Percentiles rank a stretch among this genome's conserved stretches.
These are phyloP conservation scores for Quercus lobata DNA, from an alignment of 331 rosid genomes.

Conservation along the genomic window DNA sequence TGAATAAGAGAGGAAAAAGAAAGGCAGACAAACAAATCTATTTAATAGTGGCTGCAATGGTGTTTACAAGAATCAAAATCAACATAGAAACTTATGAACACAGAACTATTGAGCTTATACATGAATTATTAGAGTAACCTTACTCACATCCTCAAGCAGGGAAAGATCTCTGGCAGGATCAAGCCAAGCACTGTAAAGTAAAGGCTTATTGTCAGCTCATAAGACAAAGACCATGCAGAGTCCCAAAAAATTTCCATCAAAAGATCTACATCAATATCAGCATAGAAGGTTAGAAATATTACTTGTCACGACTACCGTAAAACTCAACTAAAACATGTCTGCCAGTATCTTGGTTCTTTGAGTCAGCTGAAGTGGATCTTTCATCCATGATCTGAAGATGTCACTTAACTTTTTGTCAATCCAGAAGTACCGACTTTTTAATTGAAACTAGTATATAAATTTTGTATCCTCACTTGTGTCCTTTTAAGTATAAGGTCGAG, in stretches of 20 bases:
- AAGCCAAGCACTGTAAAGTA: slow-evolving; percentile 45
- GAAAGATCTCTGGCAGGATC: slow-evolving; percentile 46
- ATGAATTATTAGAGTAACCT: slow-evolving; percentile 5
- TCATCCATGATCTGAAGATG: slow-evolving; percentile 41
- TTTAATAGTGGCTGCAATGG: neutral
- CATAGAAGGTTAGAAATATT: neutral
- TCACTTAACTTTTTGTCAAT: neutral
- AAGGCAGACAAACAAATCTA: neutral
- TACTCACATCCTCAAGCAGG: slow-evolving; percentile 46
- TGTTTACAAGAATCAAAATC: slow-evolving; percentile 21
- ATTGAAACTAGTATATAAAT: slow-evolving; percentile 2
- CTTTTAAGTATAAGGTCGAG: too few species aligned
- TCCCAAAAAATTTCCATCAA: slow-evolving; percentile 6
- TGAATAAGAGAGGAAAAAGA: neutral
- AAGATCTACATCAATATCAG: slow-evolving; percentile 24
- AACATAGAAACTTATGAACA: slow-evolving; percentile 5
- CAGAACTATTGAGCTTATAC: neutral
- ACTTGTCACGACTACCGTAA: slow-evolving; percentile 32
- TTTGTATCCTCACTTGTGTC: neutral
- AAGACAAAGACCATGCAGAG: slow-evolving; percentile 8
- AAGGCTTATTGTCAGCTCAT: slow-evolving; percentile 14
- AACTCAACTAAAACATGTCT: slow-evolving; percentile 48
- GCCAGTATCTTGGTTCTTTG: slow-evolving; percentile 14
- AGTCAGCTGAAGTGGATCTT: slow-evolving; percentile 29
- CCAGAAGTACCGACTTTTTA: neutral